Conservation (phyloP, 176 grass and related monocot genomes). For the Aegilops tauschii region DNA sequence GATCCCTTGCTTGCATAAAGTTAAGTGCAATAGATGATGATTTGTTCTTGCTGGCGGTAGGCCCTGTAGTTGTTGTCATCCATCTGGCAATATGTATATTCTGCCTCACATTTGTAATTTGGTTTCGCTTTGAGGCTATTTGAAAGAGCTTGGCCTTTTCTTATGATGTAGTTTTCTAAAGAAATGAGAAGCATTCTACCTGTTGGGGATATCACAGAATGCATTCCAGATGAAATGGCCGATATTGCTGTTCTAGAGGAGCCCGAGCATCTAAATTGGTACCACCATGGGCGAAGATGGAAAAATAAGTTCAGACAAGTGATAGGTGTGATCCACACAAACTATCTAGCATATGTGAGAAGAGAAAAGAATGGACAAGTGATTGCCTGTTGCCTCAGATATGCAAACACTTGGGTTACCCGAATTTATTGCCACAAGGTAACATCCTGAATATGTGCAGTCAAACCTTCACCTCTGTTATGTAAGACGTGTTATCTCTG, state of each 20-base stretch:
- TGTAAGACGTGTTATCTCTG: background rate
- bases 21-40: background rate
- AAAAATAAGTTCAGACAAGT: constrained; percentile 86
- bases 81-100: background rate
- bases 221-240: constrained; percentile 80
- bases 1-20: constrained; percentile 6
- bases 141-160: background rate
- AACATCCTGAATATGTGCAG: constrained; percentile 18
- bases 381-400: constrained; percentile 71
- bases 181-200: constrained; percentile 94
- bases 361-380: constrained; percentile 89
- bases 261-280: constrained; percentile 96
- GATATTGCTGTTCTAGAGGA: constrained; percentile 94
- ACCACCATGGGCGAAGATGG: constrained; percentile 88
- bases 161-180: constrained; percentile 68
- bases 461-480: background rate
- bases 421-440: constrained; percentile 99
- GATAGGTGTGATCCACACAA: constrained; percentile 92
- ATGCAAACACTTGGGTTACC: constrained; percentile 83
- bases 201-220: constrained; percentile 82
- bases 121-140: background rate
- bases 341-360: constrained; percentile 98
- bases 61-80: background rate
- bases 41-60: background rate
- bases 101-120: background rate